These are phyloP conservation scores for Suillus fuscotomentosus DNA, from an alignment of 768 basidiomycete genomes.

Conservation along the genomic window DNA sequence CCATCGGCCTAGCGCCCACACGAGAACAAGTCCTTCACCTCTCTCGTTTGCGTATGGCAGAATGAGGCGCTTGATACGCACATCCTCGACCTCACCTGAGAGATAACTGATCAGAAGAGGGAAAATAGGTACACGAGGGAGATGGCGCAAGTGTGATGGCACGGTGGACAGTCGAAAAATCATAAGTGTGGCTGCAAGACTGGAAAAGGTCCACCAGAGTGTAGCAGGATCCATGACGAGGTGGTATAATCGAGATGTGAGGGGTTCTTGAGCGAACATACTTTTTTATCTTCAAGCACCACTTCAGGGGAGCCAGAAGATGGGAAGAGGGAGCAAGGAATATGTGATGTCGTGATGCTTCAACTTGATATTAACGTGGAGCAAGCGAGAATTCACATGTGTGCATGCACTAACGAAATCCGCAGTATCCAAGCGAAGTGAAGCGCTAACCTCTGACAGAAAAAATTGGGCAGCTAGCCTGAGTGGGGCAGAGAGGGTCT, in stretches of 20 bases:
- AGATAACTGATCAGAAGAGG: conserved; percentile 34
- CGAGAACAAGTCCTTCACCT: conserved; percentile 33
- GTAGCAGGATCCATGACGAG: background rate
- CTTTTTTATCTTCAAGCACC: background rate
- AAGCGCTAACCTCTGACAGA: background rate
- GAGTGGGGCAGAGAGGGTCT: background rate
- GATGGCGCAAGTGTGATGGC: conserved; percentile 32
- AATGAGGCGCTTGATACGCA: conserved; percentile 32
- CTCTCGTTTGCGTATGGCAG: conserved; percentile 34
- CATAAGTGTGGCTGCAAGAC: background rate
- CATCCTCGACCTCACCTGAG: conserved; percentile 34
- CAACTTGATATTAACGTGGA: background rate
- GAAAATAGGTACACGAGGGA: conserved; percentile 34
- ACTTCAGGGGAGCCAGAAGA: background rate
- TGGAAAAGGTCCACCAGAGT: background rate
- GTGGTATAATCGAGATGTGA: background rate
- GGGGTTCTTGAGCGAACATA: background rate
- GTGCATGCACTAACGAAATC: background rate
- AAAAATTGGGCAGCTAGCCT: background rate
- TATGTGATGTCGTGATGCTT: background rate
- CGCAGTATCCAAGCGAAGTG: background rate
- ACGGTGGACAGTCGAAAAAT: conserved; percentile 10
- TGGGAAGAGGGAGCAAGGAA: background rate
- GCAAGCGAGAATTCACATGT: background rate
- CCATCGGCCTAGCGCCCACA: conserved; percentile 41